Evolutionary conservation across 768 basidiomycete species (phyloP).

Genomic region (Guyanaporus albipodus): DNA sequence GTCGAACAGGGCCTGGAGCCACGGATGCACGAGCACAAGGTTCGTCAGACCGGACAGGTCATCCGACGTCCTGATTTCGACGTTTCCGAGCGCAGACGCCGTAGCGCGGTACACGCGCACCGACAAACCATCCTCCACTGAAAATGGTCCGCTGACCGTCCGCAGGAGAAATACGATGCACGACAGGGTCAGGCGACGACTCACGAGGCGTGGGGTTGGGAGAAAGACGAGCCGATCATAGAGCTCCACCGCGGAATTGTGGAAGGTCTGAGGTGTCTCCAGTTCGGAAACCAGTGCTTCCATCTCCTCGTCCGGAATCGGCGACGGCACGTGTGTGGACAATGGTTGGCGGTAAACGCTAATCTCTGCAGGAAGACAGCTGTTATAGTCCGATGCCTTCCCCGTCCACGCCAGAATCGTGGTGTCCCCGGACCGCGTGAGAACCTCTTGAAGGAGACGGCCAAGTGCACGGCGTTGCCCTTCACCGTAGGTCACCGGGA

Average conservation of each 20-base stretch:
- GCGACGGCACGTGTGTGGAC: conserved; percentile 3
- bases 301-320: conserved; percentile 10
- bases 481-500: conserved; percentile 24
- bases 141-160: conserved; percentile 8
- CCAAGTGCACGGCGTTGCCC: conserved; percentile 21
- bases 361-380: conserved; percentile 21
- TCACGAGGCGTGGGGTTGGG: conserved; percentile 13
- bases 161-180: conserved; percentile 13
- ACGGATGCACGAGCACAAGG: conserved; percentile 19
- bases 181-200: conserved; percentile 11
- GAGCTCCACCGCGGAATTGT: conserved; percentile 7
- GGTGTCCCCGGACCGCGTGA: conserved; percentile 14
- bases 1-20: conserved; percentile 13
- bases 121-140: neutral
- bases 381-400: conserved; percentile 19
- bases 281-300: conserved; percentile 3
- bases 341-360: conserved; percentile 11
- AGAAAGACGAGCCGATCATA: conserved; percentile 12
- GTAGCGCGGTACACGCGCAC: conserved; percentile 12
- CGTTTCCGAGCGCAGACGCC: conserved; percentile 4
- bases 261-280: neutral
- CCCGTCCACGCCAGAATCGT: conserved; percentile 19
- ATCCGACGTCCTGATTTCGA: conserved; percentile 14
- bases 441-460: conserved; percentile 17
- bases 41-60: conserved; percentile 3